Percentiles rank a stretch among this genome's conserved stretches.
Conservation (phyloP, 2,329 filamentous ascomycete species). For the Ceratocystis variospora region DNA sequence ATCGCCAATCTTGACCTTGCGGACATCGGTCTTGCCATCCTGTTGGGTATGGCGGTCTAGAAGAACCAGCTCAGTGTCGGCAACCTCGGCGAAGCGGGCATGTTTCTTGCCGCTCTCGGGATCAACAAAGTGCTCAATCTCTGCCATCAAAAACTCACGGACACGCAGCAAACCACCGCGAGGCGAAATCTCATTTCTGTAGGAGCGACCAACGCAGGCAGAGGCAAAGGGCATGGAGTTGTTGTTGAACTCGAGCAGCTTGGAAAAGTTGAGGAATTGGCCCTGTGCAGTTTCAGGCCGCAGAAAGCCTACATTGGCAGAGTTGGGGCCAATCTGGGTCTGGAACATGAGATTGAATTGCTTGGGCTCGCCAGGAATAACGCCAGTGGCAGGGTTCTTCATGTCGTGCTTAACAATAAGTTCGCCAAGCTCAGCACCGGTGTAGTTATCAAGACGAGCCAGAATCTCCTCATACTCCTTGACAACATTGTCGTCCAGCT, state of each 20-base stretch:
- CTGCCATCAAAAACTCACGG: conserved; percentile 95
- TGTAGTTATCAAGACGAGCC: conserved; percentile 90
- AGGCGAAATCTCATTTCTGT: conserved; percentile 95
- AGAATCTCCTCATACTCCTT: conserved; percentile 84
- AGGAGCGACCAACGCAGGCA: conserved; percentile 93
- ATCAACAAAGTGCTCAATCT: conserved; percentile 97
- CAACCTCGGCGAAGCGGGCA: conserved; percentile 69
- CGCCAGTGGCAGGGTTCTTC: conserved; percentile 69
- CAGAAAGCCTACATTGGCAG: conserved; percentile 71
- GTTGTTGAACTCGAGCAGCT: conserved; percentile 93
- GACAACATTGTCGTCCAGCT: conserved; percentile 73
- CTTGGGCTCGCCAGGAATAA: conserved; percentile 64
- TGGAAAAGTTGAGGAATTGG: conserved; percentile 93
- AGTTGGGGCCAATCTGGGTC: conserved; percentile 84
- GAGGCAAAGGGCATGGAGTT: conserved; percentile 93
- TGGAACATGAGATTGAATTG: conserved; percentile 99
- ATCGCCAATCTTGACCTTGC: conserved; percentile 65
- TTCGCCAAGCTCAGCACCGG: conserved; percentile 69
- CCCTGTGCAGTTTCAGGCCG: conserved; percentile 94
- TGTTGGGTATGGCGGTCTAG: conserved; percentile 77
- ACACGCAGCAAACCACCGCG: conserved; percentile 82
- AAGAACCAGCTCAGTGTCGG: conserved; percentile 68
- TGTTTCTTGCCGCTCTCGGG: conserved; percentile 93
- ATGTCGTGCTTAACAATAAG: conserved; percentile 85
- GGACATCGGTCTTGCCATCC: conserved; percentile 64